Base-by-base conservation (phyloP, 257 asterid species). In the Haberlea rhodopensis region DNA sequence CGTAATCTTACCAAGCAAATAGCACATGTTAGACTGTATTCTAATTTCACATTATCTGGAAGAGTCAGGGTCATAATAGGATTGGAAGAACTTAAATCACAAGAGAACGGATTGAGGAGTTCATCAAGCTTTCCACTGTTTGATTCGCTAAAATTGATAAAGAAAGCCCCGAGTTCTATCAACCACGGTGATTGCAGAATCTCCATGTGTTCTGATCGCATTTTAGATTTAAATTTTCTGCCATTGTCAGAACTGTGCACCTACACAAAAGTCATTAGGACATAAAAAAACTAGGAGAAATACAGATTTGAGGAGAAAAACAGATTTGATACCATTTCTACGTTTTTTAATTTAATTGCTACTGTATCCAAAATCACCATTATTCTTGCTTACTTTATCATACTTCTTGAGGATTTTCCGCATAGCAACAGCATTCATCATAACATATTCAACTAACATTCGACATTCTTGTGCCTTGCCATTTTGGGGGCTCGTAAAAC, bases 371-470 rank as follows among this genome's bases (percentile, higher is more conserved):
- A 10, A 3, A 37, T 15, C 19, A 15, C 20, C 3, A 18, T 43
- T 43, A 43, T 13, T 43, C 19, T 15, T 43, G 49, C 49, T 43
- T 43, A 43, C 49, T 43, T 43, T 43, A 71, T 88, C 97, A 60
- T 91, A 91, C 78, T 91, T 91, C 86, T 88, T 88, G 54, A 91
- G 96, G 68, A 91, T 88, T 81, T 91, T 91, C 34, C 89, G 81
- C 80, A 91, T 80, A 66, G 96, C 98, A 60, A 84, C 73, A 23
- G 95, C 94, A 73, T 91, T 91, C 89, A 91, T 86, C 66, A 73
- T 76, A 24, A 78, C 94, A 60, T 91, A 91, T 70, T 91, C 84
- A 34, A 87, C 71, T 52, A 88, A 68, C 82, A 84, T 77, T 43
- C 65, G 78, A 74, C 83, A 73, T 72, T 81, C 79, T 64, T 70